A percentile compares a stretch with the other conserved stretches of the same genome.
These are phyloP conservation scores for Pelargonium citronellum DNA, from an alignment of 441 rosid species.

Conservation along the genomic window DNA sequence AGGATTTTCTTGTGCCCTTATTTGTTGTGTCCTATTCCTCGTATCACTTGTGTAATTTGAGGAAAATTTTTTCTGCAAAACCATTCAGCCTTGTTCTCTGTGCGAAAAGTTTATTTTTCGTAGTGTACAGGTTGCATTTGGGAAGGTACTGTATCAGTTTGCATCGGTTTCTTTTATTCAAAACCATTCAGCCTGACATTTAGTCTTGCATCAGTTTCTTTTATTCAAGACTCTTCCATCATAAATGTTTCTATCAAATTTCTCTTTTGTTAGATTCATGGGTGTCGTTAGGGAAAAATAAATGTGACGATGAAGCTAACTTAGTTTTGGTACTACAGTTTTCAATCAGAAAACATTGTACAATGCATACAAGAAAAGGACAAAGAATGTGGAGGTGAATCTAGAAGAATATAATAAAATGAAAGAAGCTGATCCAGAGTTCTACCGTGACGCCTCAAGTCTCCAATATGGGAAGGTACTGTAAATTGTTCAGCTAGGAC, in stretches of 20 bases:
- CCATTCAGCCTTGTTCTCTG: background rate
- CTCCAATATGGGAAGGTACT: constrained; percentile 89
- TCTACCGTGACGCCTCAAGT: constrained; percentile 92
- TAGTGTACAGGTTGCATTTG: background rate
- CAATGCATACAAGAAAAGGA: constrained; percentile 78
- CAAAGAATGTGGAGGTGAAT: constrained; percentile 63
- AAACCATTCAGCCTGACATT: no score
- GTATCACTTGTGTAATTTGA: background rate
- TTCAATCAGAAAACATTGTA: constrained; percentile 85
- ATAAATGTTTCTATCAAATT: no score
- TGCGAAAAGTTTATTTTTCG: background rate
- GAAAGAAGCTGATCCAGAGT: constrained; percentile 96
- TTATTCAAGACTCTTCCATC: background rate
- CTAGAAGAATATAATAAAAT: constrained; percentile 77
- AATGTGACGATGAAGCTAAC: constrained; percentile 16
- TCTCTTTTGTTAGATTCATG: background rate
- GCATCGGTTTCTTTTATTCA: no score
- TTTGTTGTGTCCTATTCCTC: no score
- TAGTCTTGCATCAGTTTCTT: background rate
- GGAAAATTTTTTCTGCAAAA: background rate
- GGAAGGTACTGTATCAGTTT: no score
- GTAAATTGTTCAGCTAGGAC: background rate
- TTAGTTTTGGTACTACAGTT: constrained; percentile 34
- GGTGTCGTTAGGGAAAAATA: background rate
- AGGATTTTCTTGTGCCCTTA: no score